Conservation (phyloP, 208 protist genomes). For the Acanthamoeba quina region DNA sequence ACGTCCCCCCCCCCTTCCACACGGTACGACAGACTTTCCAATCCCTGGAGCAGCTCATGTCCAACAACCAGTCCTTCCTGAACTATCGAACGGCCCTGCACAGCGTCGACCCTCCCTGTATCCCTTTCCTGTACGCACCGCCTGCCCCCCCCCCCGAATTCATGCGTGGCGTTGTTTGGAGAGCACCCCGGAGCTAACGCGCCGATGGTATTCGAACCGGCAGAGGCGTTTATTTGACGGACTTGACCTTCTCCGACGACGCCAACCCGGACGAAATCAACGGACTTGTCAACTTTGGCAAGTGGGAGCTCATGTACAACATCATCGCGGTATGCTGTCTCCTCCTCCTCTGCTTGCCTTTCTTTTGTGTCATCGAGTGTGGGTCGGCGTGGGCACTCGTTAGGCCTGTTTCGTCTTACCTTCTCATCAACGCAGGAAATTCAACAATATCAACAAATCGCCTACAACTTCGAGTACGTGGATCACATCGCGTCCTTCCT, state of each 20-base stretch:
- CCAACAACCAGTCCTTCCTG: conserved; percentile 48
- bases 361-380: no score
- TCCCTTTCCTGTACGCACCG: conserved; percentile 77
- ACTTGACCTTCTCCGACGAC: conserved; percentile 81
- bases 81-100: conserved; percentile 77
- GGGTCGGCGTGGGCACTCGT: not conserved
- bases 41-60: conserved; percentile 69
- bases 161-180: not conserved
- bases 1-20: not conserved
- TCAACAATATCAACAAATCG: conserved; percentile 76
- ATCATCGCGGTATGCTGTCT: conserved; percentile 62
- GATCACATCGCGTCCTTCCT: conserved; percentile 66
- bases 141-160: not conserved
- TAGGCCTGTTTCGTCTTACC: not conserved
- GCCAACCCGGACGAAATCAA: conserved; percentile 80
- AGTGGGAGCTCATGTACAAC: conserved; percentile 70
- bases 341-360: not conserved
- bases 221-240: conserved; percentile 81
- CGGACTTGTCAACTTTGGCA: conserved; percentile 80
- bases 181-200: not conserved
- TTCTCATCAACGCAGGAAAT: not conserved
- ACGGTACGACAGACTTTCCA: conserved; percentile 74
- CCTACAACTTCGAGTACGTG: conserved; percentile 71
- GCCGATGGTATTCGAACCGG: no score
- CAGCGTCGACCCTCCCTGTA: conserved; percentile 78